Evolutionary conservation across 768 basidiomycete species (phyloP), one percentile per base, ranked within the genome.

Genomic region (Aureoboletus auriporus): DNA sequence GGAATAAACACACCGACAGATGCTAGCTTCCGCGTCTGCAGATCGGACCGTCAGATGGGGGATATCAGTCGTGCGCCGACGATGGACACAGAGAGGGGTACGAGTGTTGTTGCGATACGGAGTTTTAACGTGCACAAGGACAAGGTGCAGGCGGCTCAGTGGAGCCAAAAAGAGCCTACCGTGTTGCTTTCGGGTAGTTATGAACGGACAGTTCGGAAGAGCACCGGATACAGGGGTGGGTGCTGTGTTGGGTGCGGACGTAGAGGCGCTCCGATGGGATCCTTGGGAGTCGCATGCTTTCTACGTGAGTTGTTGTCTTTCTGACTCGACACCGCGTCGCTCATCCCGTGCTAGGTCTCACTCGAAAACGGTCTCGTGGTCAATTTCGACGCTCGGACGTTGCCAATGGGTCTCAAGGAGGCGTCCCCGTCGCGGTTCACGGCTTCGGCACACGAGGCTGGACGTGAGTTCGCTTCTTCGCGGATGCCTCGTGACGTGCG

Each of bases 41-140:
- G 96, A 99, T 70, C 78, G 83, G 46, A 98, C 95, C 0, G 92
- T 99, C 53, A 99, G 69, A 71, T 99, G 27, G 98, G 95, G 96
- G 96, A 99, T 71, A 74, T 99, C 46, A 85, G 77, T 34, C 77
- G 90, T 12, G 77, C 82, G 45, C 79, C 83, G 5, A 74, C 73
- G 10, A 69, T 68, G 55, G 76, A 72, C 35, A 75, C 69, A 11
- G 72, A 80, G 43, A 61, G 74, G 56, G 71, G 71, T n/a, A 67
- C 64, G 6, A 65, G 65, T 69, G 62, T 55, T 0, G 61, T 58
- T 50, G 94, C 94, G 20, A 79, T 97, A 58, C 77, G 91, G 50
- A 93, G 86, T 57, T 98, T 94, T 68, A 75, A 75, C 37, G 75
- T 86, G 28, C 91, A 93, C 65, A 89, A 83, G 64, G 93, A 96